Evolutionary conservation across 192 early-diverging fungal species (phyloP), one percentile per base, ranked within the genome.

Genomic region (Funneliformis geosporum): DNA sequence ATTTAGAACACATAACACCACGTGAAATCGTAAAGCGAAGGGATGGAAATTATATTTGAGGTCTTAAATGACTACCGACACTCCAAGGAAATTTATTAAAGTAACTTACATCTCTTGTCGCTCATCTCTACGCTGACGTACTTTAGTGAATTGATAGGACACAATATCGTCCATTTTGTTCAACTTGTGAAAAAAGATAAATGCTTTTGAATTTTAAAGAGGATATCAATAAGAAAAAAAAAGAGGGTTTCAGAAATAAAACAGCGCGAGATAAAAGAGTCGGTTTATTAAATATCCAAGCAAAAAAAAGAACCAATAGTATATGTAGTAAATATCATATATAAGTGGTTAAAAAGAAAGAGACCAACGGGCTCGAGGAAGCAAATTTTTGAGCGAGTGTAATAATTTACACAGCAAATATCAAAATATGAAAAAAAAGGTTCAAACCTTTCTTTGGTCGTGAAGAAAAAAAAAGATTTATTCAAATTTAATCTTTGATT

Each of bases 111-210:
- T 86, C 80, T 82, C 75, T 60, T 87, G 76, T 46, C 84, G 72
- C 55, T 85, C 83, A 73, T 86, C 83, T 66, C 80, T 67, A 65
- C 83, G 76, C 55, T 86, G 86, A 60, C 83, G 83, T 2, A 86
- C 86, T 42, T 80, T 62, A 21, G 86, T 80, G 70, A 86, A 86
- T 73, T 86, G 86, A 55, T 86, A 86, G 27, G 82, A 83, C 27
- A 85, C 80, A 40, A 76, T 71, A 64, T 85, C 86, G 23, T 84
- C 84, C 86, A 86, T 86, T 59, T 39, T 21, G 5, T 33, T 14
- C 40, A 42, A 33, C 33, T 33, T 33, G 33, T 33, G 33, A 33
- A 38, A 60, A 18, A 40, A 16, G 33, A 4, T 28, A 28, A 27
- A 11, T 23, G 23, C 27, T 64, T 64, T 23, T 23, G 8, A 28